phyloP scores from a whole-genome alignment of 805 yeast genomes.

The Candida dendrica region DNA sequence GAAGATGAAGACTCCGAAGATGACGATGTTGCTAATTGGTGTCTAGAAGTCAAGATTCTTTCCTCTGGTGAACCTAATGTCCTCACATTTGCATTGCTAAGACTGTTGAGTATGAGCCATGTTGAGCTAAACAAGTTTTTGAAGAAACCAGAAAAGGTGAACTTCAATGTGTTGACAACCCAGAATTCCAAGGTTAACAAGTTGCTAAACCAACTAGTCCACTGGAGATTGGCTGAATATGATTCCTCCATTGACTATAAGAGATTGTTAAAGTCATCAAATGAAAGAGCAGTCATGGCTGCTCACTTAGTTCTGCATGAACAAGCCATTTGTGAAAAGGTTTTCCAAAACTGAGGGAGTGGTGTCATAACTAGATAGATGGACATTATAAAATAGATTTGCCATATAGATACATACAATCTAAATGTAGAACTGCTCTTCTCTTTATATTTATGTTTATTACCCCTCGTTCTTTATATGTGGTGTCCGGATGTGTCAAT shows the following conservation, averaged over 20 bases:
- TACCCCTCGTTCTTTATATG: background rate
- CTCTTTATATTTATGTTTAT: too few species aligned
- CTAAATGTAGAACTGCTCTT: too few species aligned
- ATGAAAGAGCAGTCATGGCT: slow-evolving; percentile 10
- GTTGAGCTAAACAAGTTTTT: slow-evolving; percentile 21
- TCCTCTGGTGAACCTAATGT: slow-evolving; percentile 37
- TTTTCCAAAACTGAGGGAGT: slow-evolving; percentile 4
- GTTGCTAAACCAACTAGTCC: slow-evolving; percentile 11
- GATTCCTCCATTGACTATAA: slow-evolving; percentile 3
- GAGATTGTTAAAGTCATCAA: slow-evolving; percentile 9
- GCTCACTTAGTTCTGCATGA: slow-evolving; percentile 14
- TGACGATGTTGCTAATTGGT: slow-evolving; percentile 31
- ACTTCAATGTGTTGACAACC: slow-evolving; percentile 11
- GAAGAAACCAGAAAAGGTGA: slow-evolving; percentile 12
- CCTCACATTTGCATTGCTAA: slow-evolving; percentile 36
- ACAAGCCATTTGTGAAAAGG: slow-evolving; percentile 7
- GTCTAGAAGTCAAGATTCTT: slow-evolving; percentile 32
- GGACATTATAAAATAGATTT: background rate
- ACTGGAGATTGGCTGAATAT: slow-evolving; percentile 11
- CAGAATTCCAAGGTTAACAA: slow-evolving; percentile 13
- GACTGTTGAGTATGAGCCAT: slow-evolving; percentile 24
- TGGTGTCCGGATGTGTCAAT: background rate
- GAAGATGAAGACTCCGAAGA: slow-evolving; percentile 8
- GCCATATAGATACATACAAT: too few species aligned
- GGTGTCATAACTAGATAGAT: too few species aligned